Evolutionary conservation across 495 filamentous ascomycete species (phyloP).

Genomic region (Penicillium chermesinum): DNA sequence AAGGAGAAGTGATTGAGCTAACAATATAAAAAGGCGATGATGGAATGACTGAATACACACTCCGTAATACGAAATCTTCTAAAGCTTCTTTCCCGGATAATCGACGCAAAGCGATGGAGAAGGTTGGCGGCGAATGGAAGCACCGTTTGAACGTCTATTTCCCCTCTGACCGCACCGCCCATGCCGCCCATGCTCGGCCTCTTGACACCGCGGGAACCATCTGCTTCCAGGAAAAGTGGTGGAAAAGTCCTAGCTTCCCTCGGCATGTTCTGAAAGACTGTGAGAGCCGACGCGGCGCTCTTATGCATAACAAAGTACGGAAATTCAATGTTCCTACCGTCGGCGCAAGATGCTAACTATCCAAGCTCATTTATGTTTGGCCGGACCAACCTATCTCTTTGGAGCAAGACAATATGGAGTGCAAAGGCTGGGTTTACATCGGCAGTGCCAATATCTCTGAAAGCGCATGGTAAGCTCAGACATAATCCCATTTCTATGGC

Average conservation of each 20-base stretch:
- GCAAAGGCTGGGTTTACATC: conserved; percentile 71
- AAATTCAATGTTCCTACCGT: neutral
- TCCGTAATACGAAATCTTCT: conserved; percentile 34
- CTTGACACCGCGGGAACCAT: conserved; percentile 67
- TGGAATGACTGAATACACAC: conserved; percentile 51
- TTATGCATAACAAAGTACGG: conserved; percentile 82
- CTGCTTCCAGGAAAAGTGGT: conserved; percentile 68
- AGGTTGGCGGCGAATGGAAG: conserved; percentile 37
- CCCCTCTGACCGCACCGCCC: conserved; percentile 70
- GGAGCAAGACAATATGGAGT: conserved; percentile 17
- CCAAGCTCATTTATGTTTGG: conserved; percentile 60
- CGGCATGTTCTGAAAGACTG: conserved; percentile 67
- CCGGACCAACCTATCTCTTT: conserved; percentile 33
- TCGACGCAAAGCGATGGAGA: conserved; percentile 14
- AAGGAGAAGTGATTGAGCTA: neutral
- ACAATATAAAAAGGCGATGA: conserved; percentile 46
- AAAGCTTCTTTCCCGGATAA: conserved; percentile 11
- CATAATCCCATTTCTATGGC: too few species aligned
- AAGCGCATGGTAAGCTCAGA: conserved; percentile 73
- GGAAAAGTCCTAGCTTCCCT: conserved; percentile 61
- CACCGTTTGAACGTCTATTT: conserved; percentile 70
- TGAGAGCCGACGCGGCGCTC: conserved; percentile 57
- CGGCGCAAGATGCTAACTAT: neutral
- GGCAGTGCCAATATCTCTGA: conserved; percentile 90
- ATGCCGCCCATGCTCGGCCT: conserved; percentile 52